Evolutionary conservation across 768 basidiomycete species (phyloP), one percentile per base, ranked within the genome.

Genomic region (Trametes cinnabarina): DNA sequence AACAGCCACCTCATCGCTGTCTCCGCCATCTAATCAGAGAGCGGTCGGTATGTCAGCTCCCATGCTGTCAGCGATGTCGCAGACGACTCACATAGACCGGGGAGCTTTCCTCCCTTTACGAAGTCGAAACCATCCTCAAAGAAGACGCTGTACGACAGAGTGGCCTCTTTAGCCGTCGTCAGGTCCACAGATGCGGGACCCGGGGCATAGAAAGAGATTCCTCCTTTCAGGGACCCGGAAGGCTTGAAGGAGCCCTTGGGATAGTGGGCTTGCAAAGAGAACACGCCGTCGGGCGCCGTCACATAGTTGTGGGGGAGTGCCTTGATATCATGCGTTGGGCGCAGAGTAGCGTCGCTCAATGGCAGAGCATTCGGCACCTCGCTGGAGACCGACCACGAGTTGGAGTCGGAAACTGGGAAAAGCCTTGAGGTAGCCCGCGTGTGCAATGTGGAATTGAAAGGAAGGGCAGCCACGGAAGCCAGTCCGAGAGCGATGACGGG

Each of bases 181-280:
- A 87, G 71, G 66, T 84, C 81, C 40, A 84, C 75, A 58, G 68
- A 63, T 20, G 63, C 26, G 2, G 83, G 81, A 3, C 86, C 88
- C 34, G 80, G 78, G 42, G 86, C 79, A 69, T 90, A 89, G 79
- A 90, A 87, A 23, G 85, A 86, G 67, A 88, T 73, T 14, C 87
- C 87, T 53, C 85, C 85, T 49, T 72, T 73, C 17, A 79, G 79
- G 17, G 67, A 48, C 53, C 76, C 71, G 12, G 69, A 67, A 62
- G 79, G 80, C 17, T 75, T 82, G 71, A 78, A 83, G 41, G 84
- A 85, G 25, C 84, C 85, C 65, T 79, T 53, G 12, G 66, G 61
- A 57, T 62, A 69, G 51, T 53, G 41, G 11, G 63, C 67, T 48
- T 64, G 55, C 59, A 69, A 63, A 2, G 68, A 63, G 15, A 51